Percentiles rank a stretch among this genome's conserved stretches.
phyloP scores from a whole-genome alignment of 2,329 filamentous ascomycete genomes.

The Fusarium fujikuroi region DNA sequence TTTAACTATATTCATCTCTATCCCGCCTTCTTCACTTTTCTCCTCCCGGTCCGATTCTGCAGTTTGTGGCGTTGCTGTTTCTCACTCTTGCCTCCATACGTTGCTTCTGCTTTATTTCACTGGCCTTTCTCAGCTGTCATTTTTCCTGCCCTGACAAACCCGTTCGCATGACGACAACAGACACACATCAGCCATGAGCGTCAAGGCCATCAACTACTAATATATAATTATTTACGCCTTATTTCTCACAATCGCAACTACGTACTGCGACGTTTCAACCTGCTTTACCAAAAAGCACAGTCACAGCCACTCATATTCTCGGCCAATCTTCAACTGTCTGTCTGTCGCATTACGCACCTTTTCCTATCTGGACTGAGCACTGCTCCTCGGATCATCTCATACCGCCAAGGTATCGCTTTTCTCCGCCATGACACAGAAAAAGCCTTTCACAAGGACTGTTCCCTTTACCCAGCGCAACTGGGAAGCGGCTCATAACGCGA shows the following conservation, averaged over 20 bases:
- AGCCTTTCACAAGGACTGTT: slow-evolving; percentile 59
- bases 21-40: slow-evolving; percentile 1
- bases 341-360: slow-evolving; percentile 7
- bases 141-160: slow-evolving; percentile 21
- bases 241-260: slow-evolving; percentile 9
- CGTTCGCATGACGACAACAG: slow-evolving; percentile 33
- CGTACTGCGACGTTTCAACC: slow-evolving; percentile 1
- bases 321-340: not conserved
- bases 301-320: not conserved
- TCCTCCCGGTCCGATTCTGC: not conserved
- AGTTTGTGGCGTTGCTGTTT: slow-evolving; percentile 34
- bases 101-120: slow-evolving; percentile 24
- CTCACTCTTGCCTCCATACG: slow-evolving; percentile 22
- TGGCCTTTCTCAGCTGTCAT: slow-evolving; percentile 21
- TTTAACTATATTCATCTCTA: not conserved
- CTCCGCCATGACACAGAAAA: slow-evolving; percentile 60
- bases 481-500: slow-evolving; percentile 59
- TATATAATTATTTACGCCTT: slow-evolving; percentile 23
- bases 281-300: not conserved
- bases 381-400: slow-evolving; percentile 17
- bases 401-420: slow-evolving; percentile 49
- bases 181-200: slow-evolving; percentile 36
- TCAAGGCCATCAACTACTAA: slow-evolving; percentile 37
- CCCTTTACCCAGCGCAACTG: slow-evolving; percentile 67
- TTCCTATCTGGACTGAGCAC: slow-evolving; percentile 11